Evolutionary conservation across 495 filamentous ascomycete species (phyloP).

Genomic region (Penicillium parvum): DNA sequence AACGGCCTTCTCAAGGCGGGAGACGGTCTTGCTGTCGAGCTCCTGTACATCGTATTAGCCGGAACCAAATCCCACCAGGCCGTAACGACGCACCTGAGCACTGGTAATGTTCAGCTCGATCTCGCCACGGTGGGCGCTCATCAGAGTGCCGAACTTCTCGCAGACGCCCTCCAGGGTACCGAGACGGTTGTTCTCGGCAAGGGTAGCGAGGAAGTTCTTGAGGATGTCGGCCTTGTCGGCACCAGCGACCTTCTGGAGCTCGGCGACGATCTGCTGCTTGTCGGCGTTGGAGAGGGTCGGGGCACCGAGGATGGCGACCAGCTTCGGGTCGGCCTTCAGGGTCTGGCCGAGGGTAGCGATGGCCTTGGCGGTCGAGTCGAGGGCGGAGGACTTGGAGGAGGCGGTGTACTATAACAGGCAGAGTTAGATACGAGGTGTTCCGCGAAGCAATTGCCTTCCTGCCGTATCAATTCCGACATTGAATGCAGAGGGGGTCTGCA

Average conservation of each 20-base stretch:
- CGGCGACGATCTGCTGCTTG: slow-evolving; percentile 77
- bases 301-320: slow-evolving; percentile 66
- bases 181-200: slow-evolving; percentile 95
- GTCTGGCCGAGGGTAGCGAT: slow-evolving; percentile 64
- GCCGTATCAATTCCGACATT: slow-evolving; percentile 8
- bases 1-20: slow-evolving; percentile 80
- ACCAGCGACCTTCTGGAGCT: slow-evolving; percentile 74
- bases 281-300: slow-evolving; percentile 73
- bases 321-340: slow-evolving; percentile 76
- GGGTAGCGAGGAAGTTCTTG: slow-evolving; percentile 85
- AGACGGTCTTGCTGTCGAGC: slow-evolving; percentile 80
- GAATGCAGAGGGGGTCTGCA: slow-evolving; percentile 11
- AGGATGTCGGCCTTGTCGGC: slow-evolving; percentile 72
- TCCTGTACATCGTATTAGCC: slow-evolving; percentile 61
- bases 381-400: slow-evolving; percentile 75
- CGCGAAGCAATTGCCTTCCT: not conserved
- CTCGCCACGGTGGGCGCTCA: slow-evolving; percentile 87
- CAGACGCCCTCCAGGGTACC: slow-evolving; percentile 74
- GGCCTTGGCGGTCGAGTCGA: slow-evolving; percentile 76
- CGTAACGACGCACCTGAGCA: slow-evolving; percentile 73
- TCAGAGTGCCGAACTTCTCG: slow-evolving; percentile 81
- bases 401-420: slow-evolving; percentile 74
- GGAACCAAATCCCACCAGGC: no score
- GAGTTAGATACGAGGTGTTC: slow-evolving; percentile 2
- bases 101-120: slow-evolving; percentile 86